phyloP scores from a whole-genome alignment of 2,329 filamentous ascomycete species.

The Aspergillus cejpii region DNA sequence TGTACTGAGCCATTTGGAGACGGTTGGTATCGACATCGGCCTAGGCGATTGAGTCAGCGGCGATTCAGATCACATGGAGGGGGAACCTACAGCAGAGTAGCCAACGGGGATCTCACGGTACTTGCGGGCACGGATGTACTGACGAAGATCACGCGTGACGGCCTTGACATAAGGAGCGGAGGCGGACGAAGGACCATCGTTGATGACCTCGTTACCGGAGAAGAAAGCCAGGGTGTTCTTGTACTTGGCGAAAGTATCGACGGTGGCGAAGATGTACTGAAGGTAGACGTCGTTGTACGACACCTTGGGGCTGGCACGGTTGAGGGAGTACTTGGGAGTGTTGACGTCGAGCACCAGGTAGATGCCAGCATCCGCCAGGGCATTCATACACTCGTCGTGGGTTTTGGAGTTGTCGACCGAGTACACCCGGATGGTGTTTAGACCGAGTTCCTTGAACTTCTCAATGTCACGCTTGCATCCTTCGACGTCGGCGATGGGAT shows the following conservation, averaged over 20 bases:
- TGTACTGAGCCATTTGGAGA: constrained; percentile 78
- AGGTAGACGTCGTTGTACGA: constrained; percentile 88
- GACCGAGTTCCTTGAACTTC: constrained; percentile 74
- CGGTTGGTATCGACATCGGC: constrained; percentile 83
- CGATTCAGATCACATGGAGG: neutral
- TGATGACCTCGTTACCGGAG: constrained; percentile 75
- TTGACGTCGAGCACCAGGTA: constrained; percentile 90
- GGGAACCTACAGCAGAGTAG: constrained; percentile 50
- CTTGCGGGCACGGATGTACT: constrained; percentile 57
- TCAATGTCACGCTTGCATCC: constrained; percentile 72
- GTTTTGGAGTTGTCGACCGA: constrained; percentile 76
- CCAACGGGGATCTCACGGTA: constrained; percentile 66
- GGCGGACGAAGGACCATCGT: constrained; percentile 58
- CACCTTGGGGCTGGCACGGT: constrained; percentile 61
- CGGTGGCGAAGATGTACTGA: constrained; percentile 77
- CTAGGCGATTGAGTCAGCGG: constrained; percentile 11
- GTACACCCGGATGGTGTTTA: constrained; percentile 92
- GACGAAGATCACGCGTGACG: constrained; percentile 67
- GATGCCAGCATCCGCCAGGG: constrained; percentile 75
- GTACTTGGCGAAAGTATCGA: constrained; percentile 77
- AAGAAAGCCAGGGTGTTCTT: constrained; percentile 82
- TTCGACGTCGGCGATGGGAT: constrained; percentile 66
- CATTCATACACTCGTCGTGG: constrained; percentile 80
- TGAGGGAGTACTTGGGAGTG: constrained; percentile 82
- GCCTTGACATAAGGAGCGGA: constrained; percentile 71